Base-by-base conservation (phyloP, 345 rosid species). In the Melaleuca quinquenervia region DNA sequence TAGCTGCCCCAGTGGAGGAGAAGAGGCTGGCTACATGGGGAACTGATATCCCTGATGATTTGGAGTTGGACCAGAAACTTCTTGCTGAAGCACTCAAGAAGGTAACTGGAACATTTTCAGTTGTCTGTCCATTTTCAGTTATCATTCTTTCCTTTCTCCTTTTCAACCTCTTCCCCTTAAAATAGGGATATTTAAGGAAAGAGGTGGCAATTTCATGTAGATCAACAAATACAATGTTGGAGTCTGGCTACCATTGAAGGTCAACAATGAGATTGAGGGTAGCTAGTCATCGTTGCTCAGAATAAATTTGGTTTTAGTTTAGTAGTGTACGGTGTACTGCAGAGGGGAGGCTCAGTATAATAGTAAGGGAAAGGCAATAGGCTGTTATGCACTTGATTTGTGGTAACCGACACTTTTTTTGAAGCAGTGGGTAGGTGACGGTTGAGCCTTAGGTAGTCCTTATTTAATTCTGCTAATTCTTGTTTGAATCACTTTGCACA, bases 21-120 rank as follows among this genome's bases (percentile, higher is more conserved):
- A 95, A 92, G 88, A 91, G 86, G 89, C 91, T 89, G 55, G 98
- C 95, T 20, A 87, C 95, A 1, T 96, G 98, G 98, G 98, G 98
- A 87, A 93, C 94, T 15, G 97, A 96, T 88, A 87, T 91, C 22
- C 91, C 95, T 6, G 96, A 96, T 75, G 94, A 92, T 88, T 86
- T 94, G 91, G 93, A 92, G 83, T 88, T 96, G 89, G 94, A 96
- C 78, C 90, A 92, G 85, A 92, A 92, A 82, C 86, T 90, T 53
- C 94, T 95, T 86, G 89, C 91, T 5, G 93, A 90, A 87, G 93
- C 97, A 29, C 93, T 94, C 50, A 94, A 89, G 89, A 95, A 92
- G 96, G 97, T 94, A 86, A 70, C 48, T 70, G 26, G 48, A 32
- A 45, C 60, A 70, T 32, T 70, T 70, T 70, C 48, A 18, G 78